Base-by-base conservation (phyloP, 768 basidiomycete genomes). In the Leccinum fibrillosum region DNA sequence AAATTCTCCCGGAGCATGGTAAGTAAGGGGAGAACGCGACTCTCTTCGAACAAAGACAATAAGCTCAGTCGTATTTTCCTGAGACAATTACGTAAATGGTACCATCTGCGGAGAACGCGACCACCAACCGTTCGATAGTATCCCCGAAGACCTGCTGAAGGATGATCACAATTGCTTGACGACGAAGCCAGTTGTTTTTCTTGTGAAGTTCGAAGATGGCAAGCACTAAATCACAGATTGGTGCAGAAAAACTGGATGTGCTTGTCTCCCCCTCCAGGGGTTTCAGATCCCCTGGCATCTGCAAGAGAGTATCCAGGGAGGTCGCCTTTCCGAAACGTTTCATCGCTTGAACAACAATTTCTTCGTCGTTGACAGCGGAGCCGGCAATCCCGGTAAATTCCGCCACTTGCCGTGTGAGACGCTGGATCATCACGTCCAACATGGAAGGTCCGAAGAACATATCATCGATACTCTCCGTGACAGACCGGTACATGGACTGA, bases 401-500 rank as follows among this genome's bases (percentile, higher is more conserved):
- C 10, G 91, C 91, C 0, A 91, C 94, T 73, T 98, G 94, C 30
- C 86, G 83, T 1, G 89, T 92, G 17, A 98, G 83, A 2, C 94
- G 86, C 65, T 92, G 89, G 45, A 96, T 92, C 82, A 96, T 90
- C 48, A 95, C 89, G 69, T 98, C 94, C 47, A 98, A 75, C 92
- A 97, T 94, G 1, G 93, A 94, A 2, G 91, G 95, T 3, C 92
- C 94, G 63, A 96, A 93, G 74, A 96, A 88, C 83, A 97, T 92
- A 72, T 98, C 97, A 71, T 99, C 97, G 66, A 98, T 88, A 70
- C 94, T 94, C 62, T 92, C 91, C 5, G 96, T 85, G 49, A 99
- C 91, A 25, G 93, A 92, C 30, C 89, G 86, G 69, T 96, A 98
- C 57, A 99, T 82, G 23, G 86, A 89, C 55, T 88, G 87, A 54